Conservation (phyloP, 2,329 filamentous ascomycete genomes). For the Leptodontidium sp. region DNA sequence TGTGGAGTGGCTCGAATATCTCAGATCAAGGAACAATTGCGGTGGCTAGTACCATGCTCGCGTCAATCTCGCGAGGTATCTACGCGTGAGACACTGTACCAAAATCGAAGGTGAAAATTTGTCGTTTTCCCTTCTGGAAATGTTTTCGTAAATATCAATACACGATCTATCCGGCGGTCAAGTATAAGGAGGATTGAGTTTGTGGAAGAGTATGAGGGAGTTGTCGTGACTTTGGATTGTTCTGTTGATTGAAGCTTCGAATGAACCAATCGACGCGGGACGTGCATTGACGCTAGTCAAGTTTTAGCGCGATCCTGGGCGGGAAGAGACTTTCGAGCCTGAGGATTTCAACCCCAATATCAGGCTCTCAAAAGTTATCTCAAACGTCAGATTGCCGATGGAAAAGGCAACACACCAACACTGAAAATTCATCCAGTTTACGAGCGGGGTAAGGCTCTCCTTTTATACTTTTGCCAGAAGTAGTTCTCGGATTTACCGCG, state of each 20-base stretch:
- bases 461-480: conserved; percentile 41
- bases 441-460: conserved; percentile 33
- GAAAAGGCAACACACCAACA: conserved; percentile 39
- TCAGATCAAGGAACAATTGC: conserved; percentile 32
- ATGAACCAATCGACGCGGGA: conserved; percentile 16
- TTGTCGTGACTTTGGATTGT: neutral
- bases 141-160: neutral
- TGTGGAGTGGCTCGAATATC: conserved; percentile 19
- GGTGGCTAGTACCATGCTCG: conserved; percentile 40
- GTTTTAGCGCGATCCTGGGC: conserved; percentile 2
- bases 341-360: neutral
- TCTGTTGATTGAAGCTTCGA: conserved; percentile 23
- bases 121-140: neutral
- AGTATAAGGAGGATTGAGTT: neutral
- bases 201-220: neutral
- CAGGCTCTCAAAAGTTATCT: conserved; percentile 16
- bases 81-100: conserved; percentile 28
- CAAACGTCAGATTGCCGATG: conserved; percentile 5
- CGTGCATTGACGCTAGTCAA: conserved; percentile 14
- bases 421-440: conserved; percentile 27
- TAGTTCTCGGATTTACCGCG: conserved; percentile 31
- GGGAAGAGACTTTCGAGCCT: conserved; percentile 11
- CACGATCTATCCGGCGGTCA: neutral
- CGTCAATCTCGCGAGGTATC: conserved; percentile 37
- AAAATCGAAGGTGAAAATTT: neutral